Conservation (phyloP, 306 rosid genomes). For the Dryas octopetala region DNA sequence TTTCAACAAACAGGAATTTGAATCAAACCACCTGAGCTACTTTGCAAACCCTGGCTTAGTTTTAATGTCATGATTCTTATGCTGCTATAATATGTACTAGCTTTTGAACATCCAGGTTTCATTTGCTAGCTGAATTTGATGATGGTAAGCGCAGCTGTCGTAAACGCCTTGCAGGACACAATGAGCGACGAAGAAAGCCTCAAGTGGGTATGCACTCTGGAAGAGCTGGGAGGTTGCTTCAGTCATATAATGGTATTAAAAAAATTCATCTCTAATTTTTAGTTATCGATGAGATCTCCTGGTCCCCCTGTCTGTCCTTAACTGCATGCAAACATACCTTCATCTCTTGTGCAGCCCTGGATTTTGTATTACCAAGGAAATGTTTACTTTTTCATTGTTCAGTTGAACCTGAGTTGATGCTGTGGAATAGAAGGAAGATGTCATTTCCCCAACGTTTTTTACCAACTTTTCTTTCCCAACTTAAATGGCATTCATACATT, state of each 20-base stretch:
- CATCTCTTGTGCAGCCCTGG: neutral
- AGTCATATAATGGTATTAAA: slow-evolving; percentile 61
- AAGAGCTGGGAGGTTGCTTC: slow-evolving; percentile 61
- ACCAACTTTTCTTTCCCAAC: no score
- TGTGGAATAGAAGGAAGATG: neutral
- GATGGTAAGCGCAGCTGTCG: slow-evolving; percentile 96
- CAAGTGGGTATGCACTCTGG: slow-evolving; percentile 54
- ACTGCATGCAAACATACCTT: neutral
- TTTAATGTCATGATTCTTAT: slow-evolving; percentile 22
- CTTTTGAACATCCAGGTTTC: slow-evolving; percentile 63
- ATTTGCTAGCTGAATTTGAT: slow-evolving; percentile 87
- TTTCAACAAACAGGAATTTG: neutral
- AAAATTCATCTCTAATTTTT: slow-evolving; percentile 11
- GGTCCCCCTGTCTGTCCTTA: neutral
- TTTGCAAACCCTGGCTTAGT: neutral
- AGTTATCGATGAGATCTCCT: neutral
- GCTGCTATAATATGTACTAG: slow-evolving; percentile 34
- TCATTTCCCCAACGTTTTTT: no score
- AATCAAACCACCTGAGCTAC: slow-evolving; percentile 2
- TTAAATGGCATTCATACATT: no score
- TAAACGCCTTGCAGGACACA: slow-evolving; percentile 90
- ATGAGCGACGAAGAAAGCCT: slow-evolving; percentile 87
- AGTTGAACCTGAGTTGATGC: neutral
- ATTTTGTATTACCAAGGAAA: neutral
- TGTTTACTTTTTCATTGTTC: neutral